A percentile compares a stretch with the other conserved stretches of the same genome.
These are phyloP conservation scores for Fusarium sulawesiense DNA, from an alignment of 2,329 filamentous ascomycete genomes.

Conservation along the genomic window DNA sequence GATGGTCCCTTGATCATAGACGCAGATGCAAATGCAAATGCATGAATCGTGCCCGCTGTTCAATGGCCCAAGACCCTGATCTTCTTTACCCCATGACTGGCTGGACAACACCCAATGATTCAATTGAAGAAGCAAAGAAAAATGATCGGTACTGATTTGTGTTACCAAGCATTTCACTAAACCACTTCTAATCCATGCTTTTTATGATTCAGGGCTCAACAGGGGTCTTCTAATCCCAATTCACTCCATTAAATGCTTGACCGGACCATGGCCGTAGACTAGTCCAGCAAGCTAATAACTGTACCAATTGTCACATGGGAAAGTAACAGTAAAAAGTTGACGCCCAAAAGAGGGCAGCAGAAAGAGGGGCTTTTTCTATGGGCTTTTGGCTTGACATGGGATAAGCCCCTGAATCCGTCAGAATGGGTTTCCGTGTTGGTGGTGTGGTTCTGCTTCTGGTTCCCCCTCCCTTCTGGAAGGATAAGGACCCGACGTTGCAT, in stretches of 20 bases:
- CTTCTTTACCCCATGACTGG: background rate
- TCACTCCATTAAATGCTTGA: background rate
- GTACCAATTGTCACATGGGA: conserved; percentile 21
- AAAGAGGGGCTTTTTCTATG: conserved; percentile 5
- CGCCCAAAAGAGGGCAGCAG: conserved; percentile 22
- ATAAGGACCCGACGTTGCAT: conserved; percentile 16
- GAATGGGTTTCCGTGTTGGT: conserved; percentile 25
- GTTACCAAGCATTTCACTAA: conserved; percentile 30
- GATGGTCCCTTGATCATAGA: conserved; percentile 1
- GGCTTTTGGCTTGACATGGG: conserved; percentile 30
- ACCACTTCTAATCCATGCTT: conserved; percentile 15
- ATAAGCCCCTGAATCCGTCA: conserved; percentile 42
- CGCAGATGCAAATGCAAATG: background rate
- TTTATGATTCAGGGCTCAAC: conserved; percentile 36
- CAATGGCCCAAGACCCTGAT: conserved; percentile 20
- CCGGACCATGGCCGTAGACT: background rate
- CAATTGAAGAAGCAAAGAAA: background rate
- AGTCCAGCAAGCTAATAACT: background rate
- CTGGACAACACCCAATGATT: background rate
- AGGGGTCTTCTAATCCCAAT: conserved; percentile 20
- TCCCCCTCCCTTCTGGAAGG: conserved; percentile 38
- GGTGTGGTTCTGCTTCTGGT: conserved; percentile 36
- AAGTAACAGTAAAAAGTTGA: conserved; percentile 20
- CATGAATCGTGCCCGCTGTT: conserved; percentile 19
- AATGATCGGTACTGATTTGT: conserved; percentile 3